Conservation (phyloP, 352 stramenopile genomes). For the Pythium monospermum region DNA sequence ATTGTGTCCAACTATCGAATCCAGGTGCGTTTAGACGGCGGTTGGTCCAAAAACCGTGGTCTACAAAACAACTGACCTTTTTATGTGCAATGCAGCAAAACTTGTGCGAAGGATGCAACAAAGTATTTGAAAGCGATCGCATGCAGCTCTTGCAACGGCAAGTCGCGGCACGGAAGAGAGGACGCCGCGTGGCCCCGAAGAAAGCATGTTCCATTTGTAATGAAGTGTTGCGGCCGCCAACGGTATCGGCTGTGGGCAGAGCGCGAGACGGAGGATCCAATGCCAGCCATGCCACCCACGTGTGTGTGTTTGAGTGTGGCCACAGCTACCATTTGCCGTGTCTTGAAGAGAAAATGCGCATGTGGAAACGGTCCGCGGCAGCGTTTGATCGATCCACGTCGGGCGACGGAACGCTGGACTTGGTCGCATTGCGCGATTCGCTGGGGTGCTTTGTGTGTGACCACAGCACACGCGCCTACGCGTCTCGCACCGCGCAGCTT, state of each 20-base stretch:
- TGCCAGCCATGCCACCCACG: conserved; percentile 51
- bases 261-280: conserved; percentile 1
- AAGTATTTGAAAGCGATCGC: conserved; percentile 76
- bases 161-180: conserved; percentile 55
- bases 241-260: conserved; percentile 10
- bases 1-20: conserved; percentile 81
- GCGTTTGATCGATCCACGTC: conserved; percentile 24
- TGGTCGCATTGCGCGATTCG: conserved; percentile 33
- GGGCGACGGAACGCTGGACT: conserved; percentile 22
- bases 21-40: conserved; percentile 43
- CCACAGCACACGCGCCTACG: conserved; percentile 62
- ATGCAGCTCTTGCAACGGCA: conserved; percentile 64
- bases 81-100: conserved; percentile 70
- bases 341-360: conserved; percentile 82
- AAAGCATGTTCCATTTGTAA: conserved; percentile 63
- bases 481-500: conserved; percentile 30
- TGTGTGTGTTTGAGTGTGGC: conserved; percentile 80
- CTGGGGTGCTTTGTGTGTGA: conserved; percentile 82
- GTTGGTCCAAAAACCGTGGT: no score
- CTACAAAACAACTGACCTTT: no score
- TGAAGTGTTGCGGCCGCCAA: conserved; percentile 44
- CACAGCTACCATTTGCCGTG: conserved; percentile 79
- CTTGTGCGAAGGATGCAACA: conserved; percentile 65
- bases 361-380: conserved; percentile 77
- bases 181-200: conserved; percentile 50